phyloP scores from a whole-genome alignment of 176 grass and related monocot species.

The Cocos nucifera region DNA sequence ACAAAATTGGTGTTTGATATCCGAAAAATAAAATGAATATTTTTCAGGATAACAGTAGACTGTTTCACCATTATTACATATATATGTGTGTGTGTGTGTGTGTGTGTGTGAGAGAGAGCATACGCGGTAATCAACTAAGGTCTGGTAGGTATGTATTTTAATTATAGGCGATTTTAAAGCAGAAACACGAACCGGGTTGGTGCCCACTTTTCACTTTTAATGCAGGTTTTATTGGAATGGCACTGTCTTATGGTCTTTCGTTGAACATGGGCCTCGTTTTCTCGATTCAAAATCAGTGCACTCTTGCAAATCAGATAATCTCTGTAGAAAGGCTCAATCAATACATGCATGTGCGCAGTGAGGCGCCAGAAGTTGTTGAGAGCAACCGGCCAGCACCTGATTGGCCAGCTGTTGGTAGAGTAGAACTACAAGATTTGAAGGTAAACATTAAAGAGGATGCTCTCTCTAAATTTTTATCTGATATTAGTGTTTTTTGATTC shows the following conservation, averaged over 20 bases:
- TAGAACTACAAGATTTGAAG: constrained; percentile 74
- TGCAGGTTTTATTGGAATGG: constrained; percentile 92
- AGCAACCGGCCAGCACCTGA: constrained; percentile 41
- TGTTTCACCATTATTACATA: no score
- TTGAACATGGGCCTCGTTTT: constrained; percentile 60
- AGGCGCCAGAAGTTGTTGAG: constrained; percentile 62
- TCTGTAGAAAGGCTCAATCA: constrained; percentile 90
- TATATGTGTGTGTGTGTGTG: no score
- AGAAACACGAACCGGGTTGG: no score
- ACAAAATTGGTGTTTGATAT: no score
- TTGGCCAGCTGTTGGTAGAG: constrained; percentile 65
- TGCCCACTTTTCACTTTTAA: background rate
- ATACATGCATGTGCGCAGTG: constrained; percentile 74
- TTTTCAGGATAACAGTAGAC: no score
- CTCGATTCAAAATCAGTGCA: constrained; percentile 88
- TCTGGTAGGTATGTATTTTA: no score
- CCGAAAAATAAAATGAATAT: no score
- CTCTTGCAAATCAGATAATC: constrained; percentile 70
- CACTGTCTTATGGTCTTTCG: constrained; percentile 86
- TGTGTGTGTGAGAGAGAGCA: no score
- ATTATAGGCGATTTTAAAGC: no score
- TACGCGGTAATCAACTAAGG: no score
- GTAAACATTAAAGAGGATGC: constrained; percentile 21
- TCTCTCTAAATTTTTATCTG: background rate
- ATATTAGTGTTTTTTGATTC: background rate